Conservation (phyloP, 495 filamentous ascomycete genomes). For the Talaromyces stipitatus region DNA sequence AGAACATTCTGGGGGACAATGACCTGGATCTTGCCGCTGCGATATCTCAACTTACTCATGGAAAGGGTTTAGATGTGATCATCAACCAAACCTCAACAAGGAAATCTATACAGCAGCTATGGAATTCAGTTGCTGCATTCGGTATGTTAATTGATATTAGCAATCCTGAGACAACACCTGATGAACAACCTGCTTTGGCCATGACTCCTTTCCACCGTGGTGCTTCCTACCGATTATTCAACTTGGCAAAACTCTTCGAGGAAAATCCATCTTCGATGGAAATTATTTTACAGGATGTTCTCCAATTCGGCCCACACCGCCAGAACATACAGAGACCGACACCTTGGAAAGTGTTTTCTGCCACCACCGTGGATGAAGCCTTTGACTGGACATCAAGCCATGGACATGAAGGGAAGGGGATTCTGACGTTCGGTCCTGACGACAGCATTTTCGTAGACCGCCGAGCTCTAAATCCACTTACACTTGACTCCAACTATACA, state of each 20-base stretch:
- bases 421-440: not conserved
- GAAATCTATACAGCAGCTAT: conserved; percentile 19
- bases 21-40: conserved; percentile 18
- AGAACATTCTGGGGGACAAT: conserved; percentile 40
- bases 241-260: conserved; percentile 24
- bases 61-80: conserved; percentile 14
- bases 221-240: conserved; percentile 34
- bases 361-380: not conserved
- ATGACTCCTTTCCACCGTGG: conserved; percentile 18
- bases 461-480: conserved; percentile 11
- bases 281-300: not conserved
- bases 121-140: conserved; percentile 27
- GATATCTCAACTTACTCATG: conserved; percentile 6
- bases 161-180: conserved; percentile 11
- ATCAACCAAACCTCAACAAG: conserved; percentile 14
- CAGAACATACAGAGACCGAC: not conserved
- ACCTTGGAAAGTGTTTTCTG: not conserved
- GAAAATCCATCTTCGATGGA: conserved; percentile 1
- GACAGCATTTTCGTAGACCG: not conserved
- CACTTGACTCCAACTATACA: conserved; percentile 4
- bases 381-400: not conserved
- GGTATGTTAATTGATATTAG: conserved; percentile 39
- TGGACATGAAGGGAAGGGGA: not conserved
- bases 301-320: not conserved
- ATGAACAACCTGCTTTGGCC: conserved; percentile 4